A percentile compares a stretch with the other conserved stretches of the same genome.
phyloP scores from a whole-genome alignment of 2,329 filamentous ascomycete species.

The Blumeria hordei region DNA sequence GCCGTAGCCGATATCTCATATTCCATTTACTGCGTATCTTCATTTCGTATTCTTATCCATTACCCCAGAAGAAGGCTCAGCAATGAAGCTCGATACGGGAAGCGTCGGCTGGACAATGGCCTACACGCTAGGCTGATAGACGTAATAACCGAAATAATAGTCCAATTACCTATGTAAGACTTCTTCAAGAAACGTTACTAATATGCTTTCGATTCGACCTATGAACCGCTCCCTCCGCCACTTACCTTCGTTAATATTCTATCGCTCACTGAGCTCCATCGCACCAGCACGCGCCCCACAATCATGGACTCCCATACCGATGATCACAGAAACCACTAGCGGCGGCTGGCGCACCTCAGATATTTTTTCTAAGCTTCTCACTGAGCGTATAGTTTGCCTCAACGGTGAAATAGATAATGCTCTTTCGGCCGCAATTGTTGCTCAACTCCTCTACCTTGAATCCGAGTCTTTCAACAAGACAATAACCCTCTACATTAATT shows the following conservation, averaged over 20 bases:
- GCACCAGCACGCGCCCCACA: constrained; percentile 11
- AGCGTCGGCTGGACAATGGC: too few species aligned
- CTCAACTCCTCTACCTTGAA: constrained; percentile 92
- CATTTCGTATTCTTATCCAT: too few species aligned
- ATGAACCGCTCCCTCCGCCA: constrained; percentile 5
- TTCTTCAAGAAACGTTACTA: too few species aligned
- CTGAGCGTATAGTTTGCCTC: constrained; percentile 83
- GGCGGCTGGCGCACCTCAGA: constrained; percentile 56
- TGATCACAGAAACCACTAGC: constrained; percentile 30
- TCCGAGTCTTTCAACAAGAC: constrained; percentile 86
- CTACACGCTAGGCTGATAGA: too few species aligned
- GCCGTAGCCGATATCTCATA: too few species aligned
- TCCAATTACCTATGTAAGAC: too few species aligned
- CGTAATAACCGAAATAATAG: too few species aligned
- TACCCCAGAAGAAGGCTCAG: too few species aligned
- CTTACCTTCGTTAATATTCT: background rate
- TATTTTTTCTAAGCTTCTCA: constrained; percentile 58
- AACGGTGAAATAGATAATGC: constrained; percentile 81
- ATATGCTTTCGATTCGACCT: too few species aligned
- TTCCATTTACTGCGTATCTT: too few species aligned
- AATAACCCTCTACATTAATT: constrained; percentile 96
- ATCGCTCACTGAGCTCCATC: background rate
- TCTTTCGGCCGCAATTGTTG: constrained; percentile 79
- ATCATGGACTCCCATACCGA: constrained; percentile 23
- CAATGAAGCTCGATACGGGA: too few species aligned